Evolutionary conservation across 2,329 filamentous ascomycete species (phyloP).

Genomic region (Trichoderma koningiopsis): DNA sequence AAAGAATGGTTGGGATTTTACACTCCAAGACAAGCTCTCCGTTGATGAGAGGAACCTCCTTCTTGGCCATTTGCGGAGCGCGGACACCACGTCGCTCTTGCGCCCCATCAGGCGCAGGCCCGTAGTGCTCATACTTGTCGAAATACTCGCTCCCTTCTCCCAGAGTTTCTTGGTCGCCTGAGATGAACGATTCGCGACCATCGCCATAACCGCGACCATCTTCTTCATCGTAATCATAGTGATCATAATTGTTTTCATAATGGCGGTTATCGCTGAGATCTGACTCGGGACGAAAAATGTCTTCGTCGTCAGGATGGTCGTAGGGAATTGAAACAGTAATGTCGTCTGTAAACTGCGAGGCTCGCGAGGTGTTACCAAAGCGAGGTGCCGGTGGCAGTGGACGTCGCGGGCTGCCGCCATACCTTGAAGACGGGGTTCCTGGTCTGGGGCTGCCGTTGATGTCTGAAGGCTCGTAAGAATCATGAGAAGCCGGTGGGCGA

Average conservation of each 20-base stretch:
- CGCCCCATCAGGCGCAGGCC: constrained; percentile 80
- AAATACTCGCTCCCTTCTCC: constrained; percentile 48
- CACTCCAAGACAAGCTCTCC: constrained; percentile 97
- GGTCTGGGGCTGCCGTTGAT: constrained; percentile 88
- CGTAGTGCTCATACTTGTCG: constrained; percentile 77
- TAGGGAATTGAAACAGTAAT: constrained; percentile 72
- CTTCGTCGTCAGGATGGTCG: constrained; percentile 61
- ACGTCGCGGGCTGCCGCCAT: constrained; percentile 82
- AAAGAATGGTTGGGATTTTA: constrained; percentile 97
- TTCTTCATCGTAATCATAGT: constrained; percentile 54
- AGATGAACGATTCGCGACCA: constrained; percentile 59
- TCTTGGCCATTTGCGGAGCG: constrained; percentile 83
- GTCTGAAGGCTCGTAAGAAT: constrained; percentile 82
- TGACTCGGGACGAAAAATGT: constrained; percentile 70
- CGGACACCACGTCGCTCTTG: constrained; percentile 87
- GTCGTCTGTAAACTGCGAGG: constrained; percentile 63
- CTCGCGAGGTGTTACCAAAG: constrained; percentile 62
- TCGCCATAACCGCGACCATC: constrained; percentile 54
- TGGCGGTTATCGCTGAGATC: constrained; percentile 56
- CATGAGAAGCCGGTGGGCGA: constrained; percentile 69
- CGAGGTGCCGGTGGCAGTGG: constrained; percentile 87
- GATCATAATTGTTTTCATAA: not conserved
- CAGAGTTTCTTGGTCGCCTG: constrained; percentile 56
- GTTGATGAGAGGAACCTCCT: constrained; percentile 95
- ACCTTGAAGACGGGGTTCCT: constrained; percentile 85